Evolutionary conservation across 2,329 filamentous ascomycete species (phyloP).

Genomic region (Chrysosporium keratinophilum): DNA sequence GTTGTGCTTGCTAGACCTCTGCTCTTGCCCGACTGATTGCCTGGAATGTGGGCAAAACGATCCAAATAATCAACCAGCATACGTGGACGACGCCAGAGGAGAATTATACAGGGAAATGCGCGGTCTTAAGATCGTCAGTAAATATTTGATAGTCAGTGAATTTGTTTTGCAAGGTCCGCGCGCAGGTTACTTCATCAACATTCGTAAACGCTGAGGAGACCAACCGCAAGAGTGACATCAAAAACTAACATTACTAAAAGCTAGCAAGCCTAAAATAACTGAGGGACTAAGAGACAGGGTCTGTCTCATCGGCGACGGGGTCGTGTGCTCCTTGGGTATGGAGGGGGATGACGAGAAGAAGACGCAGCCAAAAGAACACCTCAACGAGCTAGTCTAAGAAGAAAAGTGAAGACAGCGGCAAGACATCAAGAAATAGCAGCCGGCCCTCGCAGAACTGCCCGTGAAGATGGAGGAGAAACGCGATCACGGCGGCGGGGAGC

Average conservation of each 20-base stretch:
- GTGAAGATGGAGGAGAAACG: not conserved
- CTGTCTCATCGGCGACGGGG: conserved; percentile 3
- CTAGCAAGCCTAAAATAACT: not conserved
- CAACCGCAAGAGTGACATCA: not conserved
- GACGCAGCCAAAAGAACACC: conserved; percentile 1
- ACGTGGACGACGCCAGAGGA: not conserved
- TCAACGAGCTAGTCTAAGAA: not conserved
- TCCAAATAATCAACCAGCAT: conserved; percentile 5
- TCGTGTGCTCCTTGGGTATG: conserved; percentile 8
- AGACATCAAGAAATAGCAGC: not conserved
- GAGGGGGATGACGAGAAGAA: conserved; percentile 2
- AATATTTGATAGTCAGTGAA: not conserved
- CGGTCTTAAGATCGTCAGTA: not conserved
- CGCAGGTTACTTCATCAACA: not conserved
- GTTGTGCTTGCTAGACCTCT: conserved; percentile 1
- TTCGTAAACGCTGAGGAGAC: not conserved
- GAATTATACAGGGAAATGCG: not conserved
- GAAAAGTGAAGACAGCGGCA: not conserved
- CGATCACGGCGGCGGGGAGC: not conserved
- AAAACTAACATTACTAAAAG: conserved; percentile 7
- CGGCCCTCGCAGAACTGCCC: not conserved
- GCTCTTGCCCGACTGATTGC: conserved; percentile 4
- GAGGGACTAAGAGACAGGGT: not conserved
- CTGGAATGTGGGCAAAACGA: not conserved
- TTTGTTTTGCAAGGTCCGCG: not conserved